Percentiles rank a stretch among this genome's conserved stretches.
Conservation (phyloP, 352 stramenopile species). For the Phytopythium kandeliae region DNA sequence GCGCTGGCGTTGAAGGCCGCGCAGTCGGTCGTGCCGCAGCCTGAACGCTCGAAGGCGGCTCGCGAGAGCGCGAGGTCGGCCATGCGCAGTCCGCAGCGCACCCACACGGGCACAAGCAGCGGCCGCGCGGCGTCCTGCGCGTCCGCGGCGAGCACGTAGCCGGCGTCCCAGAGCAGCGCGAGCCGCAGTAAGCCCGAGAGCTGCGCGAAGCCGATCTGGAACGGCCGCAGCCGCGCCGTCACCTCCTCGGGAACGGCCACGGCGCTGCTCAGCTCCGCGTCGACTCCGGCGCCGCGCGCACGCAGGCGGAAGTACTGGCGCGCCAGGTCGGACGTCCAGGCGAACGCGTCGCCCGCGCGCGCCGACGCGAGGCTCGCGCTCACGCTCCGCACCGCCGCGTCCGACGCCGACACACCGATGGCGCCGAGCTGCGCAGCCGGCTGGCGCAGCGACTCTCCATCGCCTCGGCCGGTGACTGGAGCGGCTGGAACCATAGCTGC, state of each 20-base stretch:
- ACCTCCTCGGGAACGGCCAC: conserved; percentile 18
- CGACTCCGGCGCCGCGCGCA: not conserved
- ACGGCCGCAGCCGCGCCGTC: conserved; percentile 8
- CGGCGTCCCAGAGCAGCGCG: conserved; percentile 16
- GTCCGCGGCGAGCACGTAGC: conserved; percentile 9
- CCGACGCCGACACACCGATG: not conserved
- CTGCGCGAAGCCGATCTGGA: conserved; percentile 15
- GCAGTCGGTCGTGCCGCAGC: conserved; percentile 15
- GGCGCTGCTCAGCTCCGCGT: not conserved
- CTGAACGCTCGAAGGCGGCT: not conserved
- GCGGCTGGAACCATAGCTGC: no score
- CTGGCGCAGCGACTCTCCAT: not conserved
- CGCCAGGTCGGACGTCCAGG: conserved; percentile 2
- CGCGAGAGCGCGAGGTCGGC: conserved; percentile 1
- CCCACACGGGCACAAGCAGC: conserved; percentile 15
- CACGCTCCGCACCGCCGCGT: not conserved
- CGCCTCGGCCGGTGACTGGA: not conserved
- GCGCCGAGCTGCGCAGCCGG: not conserved
- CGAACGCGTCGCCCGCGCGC: not conserved
- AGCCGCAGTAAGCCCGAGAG: conserved; percentile 23
- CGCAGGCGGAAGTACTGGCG: conserved; percentile 3
- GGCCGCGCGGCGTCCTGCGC: conserved; percentile 2
- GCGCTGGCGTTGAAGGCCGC: conserved; percentile 10
- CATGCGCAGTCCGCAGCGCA: conserved; percentile 18
- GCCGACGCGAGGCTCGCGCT: not conserved